phyloP scores from a whole-genome alignment of 257 asterid genomes.

The Ilex aquifolium region DNA sequence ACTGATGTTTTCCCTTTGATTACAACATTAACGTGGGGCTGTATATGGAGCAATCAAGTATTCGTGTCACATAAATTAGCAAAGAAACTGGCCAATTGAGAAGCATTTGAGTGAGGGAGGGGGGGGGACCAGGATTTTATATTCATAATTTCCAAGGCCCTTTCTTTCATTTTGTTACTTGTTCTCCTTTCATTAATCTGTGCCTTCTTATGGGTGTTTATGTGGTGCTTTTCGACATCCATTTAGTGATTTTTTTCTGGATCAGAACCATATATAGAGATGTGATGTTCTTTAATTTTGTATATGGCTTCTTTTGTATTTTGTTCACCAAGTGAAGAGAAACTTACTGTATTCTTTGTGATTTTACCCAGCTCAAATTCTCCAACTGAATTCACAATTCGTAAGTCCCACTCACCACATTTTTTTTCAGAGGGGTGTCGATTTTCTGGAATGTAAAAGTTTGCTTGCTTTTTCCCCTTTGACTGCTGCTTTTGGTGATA shows the following conservation, averaged over 20 bases:
- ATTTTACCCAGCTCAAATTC: slow-evolving; percentile 55
- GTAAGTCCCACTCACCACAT: slow-evolving; percentile 38
- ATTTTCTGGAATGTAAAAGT: background rate
- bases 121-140: background rate
- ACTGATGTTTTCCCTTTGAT: no score
- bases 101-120: background rate
- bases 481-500: background rate
- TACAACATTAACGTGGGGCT: no score
- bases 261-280: background rate
- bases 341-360: slow-evolving; percentile 23
- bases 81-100: background rate
- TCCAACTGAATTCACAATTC: slow-evolving; percentile 69
- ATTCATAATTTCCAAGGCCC: background rate
- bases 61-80: background rate
- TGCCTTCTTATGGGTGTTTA: background rate
- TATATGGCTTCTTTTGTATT: background rate
- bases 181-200: background rate
- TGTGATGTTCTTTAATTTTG: no score
- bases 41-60: background rate
- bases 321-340: slow-evolving; percentile 10
- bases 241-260: background rate
- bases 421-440: background rate
- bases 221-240: background rate
- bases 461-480: background rate
- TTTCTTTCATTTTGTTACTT: background rate